A percentile compares a stretch with the other conserved stretches of the same genome.
phyloP scores from a whole-genome alignment of 1,139 yeast genomes.

The Sugiyamaella neomexicana region DNA sequence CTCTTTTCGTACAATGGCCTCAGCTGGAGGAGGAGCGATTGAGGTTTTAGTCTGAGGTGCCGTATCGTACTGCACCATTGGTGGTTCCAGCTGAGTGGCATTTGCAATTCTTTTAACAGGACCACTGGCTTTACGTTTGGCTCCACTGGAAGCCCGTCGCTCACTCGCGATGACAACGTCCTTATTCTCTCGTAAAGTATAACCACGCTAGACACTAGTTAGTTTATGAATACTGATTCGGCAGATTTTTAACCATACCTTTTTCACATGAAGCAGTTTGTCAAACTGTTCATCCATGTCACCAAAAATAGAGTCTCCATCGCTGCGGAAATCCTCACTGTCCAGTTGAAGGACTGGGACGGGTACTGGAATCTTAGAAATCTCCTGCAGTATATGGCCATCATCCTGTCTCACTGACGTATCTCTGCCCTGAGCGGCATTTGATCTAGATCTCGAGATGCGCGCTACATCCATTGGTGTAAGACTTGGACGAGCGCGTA shows the following conservation, averaged over 20 bases:
- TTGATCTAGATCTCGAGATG: conserved; percentile 23
- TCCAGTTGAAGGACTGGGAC: conserved; percentile 32
- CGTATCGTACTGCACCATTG: conserved; percentile 4
- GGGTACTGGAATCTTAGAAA: conserved; percentile 22
- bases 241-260: conserved; percentile 23
- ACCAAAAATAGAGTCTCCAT: conserved; percentile 45
- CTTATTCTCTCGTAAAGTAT: conserved; percentile 38
- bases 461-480: conserved; percentile 35
- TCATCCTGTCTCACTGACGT: conserved; percentile 12
- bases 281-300: conserved; percentile 45
- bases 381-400: conserved; percentile 25
- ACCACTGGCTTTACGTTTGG: conserved; percentile 29
- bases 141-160: conserved; percentile 24
- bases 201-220: conserved; percentile 34
- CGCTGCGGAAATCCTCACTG: conserved; percentile 41
- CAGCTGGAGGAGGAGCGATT: conserved; percentile 12
- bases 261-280: conserved; percentile 37
- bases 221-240: neutral
- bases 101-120: conserved; percentile 29
- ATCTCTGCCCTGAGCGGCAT: conserved; percentile 6
- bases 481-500: conserved; percentile 41
- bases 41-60: conserved; percentile 11
- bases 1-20: conserved; percentile 8
- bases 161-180: conserved; percentile 39
- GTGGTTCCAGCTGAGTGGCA: conserved; percentile 1